Base-by-base conservation (phyloP, 2,329 filamentous ascomycete species). In the Phialocephala subalpina region DNA sequence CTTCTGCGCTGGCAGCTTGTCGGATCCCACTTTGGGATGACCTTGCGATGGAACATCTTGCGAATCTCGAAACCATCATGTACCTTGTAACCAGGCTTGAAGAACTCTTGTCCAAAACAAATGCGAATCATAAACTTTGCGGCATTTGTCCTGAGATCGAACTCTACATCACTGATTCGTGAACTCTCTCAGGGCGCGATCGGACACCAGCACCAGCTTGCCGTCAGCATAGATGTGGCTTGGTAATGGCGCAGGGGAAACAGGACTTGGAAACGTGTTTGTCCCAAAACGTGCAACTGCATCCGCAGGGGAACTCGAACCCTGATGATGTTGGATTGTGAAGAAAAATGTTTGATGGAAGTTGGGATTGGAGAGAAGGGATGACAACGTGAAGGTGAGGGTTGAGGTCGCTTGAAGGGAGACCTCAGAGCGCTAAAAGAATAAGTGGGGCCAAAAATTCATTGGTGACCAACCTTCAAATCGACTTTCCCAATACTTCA, bases 11-110 rank as follows among this genome's bases (percentile, higher is more conserved):
- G n/a, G 22, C 45, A 49, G 22, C 45, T 22, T 27, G 25, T n/a
- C 52, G 7, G 55, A n/a, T 6, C 18, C 53, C 35, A 14, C n/a
- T 16, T 56, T 36, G 11, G 53, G 29, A 56, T 36, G 53, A 36
- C 14, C 36, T 35, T 56, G 29, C 29, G 53, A 36, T 14, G 35
- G 49, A 53, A 35, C 7, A 35, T 35, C 29, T 56, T 56, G 53
- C 27, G 53, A 56, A 56, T 56, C 53, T 18, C 33, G 55, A 57
- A 57, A 57, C 55, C 3, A 38, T 22, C 35, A 40, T 57, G 55
- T 22, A 38, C 55, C 29, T n/a, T 33, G 22, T 22, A 27, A 14
- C 35, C 5, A 22, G 20, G 38, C 29, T 57, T 20, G 55, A 22
- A 11, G 22, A 25, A 20, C 4, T 38, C 9, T 57, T 20, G 55